Conservation (phyloP, 306 rosid genomes). For the Styphnolobium japonicum region DNA sequence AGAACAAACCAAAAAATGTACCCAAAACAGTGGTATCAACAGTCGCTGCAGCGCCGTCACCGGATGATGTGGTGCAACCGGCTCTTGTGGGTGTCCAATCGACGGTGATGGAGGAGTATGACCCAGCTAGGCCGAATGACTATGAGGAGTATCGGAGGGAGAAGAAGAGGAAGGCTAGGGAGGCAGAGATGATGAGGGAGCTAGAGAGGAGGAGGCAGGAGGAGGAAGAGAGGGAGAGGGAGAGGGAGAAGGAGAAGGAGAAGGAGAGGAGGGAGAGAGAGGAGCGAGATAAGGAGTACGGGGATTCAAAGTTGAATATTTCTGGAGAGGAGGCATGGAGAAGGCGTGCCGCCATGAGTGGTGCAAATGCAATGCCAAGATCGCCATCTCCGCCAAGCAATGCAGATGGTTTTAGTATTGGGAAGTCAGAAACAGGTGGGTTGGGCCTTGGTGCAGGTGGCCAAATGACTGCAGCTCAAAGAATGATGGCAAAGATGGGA, state of each 20-base stretch:
- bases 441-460: slow-evolving; percentile 96
- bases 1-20: slow-evolving; percentile 50
- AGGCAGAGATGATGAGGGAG: slow-evolving; percentile 79
- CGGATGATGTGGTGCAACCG: slow-evolving; percentile 46
- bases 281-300: slow-evolving; percentile 39
- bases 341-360: slow-evolving; percentile 93
- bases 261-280: slow-evolving; percentile 38
- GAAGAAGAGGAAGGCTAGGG: slow-evolving; percentile 73
- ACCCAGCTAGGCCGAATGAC: slow-evolving; percentile 93
- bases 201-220: slow-evolving; percentile 67
- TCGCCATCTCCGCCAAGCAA: slow-evolving; percentile 77
- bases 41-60: not conserved
- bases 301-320: slow-evolving; percentile 67
- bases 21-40: slow-evolving; percentile 18
- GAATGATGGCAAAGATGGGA: slow-evolving; percentile 99
- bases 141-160: slow-evolving; percentile 90
- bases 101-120: slow-evolving; percentile 83
- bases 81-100: slow-evolving; percentile 86
- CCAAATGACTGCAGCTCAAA: slow-evolving; percentile 97
- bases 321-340: slow-evolving; percentile 99
- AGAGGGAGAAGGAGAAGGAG: slow-evolving; percentile 41
- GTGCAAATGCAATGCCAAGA: slow-evolving; percentile 55
- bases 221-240: slow-evolving; percentile 47
- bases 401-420: slow-evolving; percentile 82
- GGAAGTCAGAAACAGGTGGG: slow-evolving; percentile 85